Evolutionary conservation across 1,139 yeast species (phyloP), one percentile per base, ranked within the genome.

Genomic region (Yamadazyma conglobata): DNA sequence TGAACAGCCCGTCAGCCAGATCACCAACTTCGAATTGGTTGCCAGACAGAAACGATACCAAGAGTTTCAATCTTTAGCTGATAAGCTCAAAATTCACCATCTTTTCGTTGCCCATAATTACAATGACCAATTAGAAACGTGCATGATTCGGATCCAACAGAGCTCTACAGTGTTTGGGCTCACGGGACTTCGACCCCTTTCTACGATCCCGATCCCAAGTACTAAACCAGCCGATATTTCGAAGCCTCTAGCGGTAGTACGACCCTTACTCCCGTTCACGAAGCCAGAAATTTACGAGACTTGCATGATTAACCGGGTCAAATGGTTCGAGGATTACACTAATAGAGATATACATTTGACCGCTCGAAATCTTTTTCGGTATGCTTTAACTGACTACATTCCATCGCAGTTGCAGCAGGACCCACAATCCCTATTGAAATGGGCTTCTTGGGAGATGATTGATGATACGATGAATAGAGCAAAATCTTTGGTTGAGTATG

Each of bases 111-210:
- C 83, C 0, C 95, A 85, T 47, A 84, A 77, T 42, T 47, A 63
- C 30, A 78, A 83, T 47, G 95, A 85, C 49, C 88, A 81, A 46
- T 37, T 80, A 9, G 95, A 85, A 46, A 82, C 93, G 0, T 77
- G 73, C 42, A 43, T 80, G 14, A 65, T 77, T 50, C 53, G 94
- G 23, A 55, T 81, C 24, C 52, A 63, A 15, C 57, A 61, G 16
- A 72, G 77, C 24, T 76, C 85, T 11, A 67, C 84, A 0, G 42
- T 79, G 6, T 73, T 69, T 48, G 94, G 93, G 0, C 58, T 82
- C 10, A 60, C 50, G 3, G 74, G 77, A 0, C 59, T 73, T 41
- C 47, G 47, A 24, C 30, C 37, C 3, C 19, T 24, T 3, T 34
- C 65, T 0, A 32, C 37, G 4, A 40, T 63, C 15, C 75, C 75